Evolutionary conservation across 1,284 basidiomycete genomes (phyloP).

Genomic region (Ceratobasidium sp.): DNA sequence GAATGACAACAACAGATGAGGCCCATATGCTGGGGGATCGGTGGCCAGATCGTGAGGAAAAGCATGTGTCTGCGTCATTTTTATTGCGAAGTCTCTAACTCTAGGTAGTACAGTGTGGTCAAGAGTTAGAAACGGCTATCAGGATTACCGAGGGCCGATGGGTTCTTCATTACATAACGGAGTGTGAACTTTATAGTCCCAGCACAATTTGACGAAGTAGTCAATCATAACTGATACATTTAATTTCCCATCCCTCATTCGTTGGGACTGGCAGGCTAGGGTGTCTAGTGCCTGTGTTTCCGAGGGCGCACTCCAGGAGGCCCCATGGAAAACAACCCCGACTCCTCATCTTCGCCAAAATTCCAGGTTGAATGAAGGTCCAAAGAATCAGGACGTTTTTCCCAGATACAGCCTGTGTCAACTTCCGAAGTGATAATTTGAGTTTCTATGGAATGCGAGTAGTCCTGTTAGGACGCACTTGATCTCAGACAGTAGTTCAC

Average conservation of each 20-base stretch:
- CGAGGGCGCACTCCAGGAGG: neutral
- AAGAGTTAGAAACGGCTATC: neutral
- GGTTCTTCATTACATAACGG: neutral
- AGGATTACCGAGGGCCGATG: neutral
- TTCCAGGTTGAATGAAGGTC: neutral
- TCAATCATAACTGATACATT: neutral
- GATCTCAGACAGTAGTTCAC: neutral
- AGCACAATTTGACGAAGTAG: neutral
- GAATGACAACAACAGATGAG: conserved; percentile 64
- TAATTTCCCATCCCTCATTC: neutral
- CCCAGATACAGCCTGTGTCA: neutral
- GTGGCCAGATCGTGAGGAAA: neutral
- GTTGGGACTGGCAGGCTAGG: neutral
- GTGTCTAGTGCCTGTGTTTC: neutral
- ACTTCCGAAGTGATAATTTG: neutral
- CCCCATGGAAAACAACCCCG: neutral
- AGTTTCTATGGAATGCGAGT: neutral
- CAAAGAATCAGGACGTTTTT: neutral
- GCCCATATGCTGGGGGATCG: conserved; percentile 38
- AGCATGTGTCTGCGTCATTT: conserved; percentile 20
- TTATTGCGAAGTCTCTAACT: neutral
- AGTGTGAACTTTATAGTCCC: neutral
- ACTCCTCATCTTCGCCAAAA: neutral
- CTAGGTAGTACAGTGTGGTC: neutral
- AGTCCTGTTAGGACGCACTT: neutral